phyloP scores from a whole-genome alignment of 176 grass and related monocot genomes.

The Oryza longistaminata region DNA sequence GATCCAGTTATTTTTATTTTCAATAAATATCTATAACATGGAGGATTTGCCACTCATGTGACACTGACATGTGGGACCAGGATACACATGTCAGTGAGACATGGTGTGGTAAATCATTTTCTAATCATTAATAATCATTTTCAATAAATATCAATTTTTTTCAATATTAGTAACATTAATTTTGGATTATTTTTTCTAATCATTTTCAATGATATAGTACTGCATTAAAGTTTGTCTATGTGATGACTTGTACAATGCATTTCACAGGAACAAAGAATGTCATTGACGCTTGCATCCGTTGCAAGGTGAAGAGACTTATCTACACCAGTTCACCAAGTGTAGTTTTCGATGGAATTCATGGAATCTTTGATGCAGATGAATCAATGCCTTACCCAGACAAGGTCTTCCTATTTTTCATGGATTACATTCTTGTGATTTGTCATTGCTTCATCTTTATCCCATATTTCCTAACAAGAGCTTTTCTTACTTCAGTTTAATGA shows the following conservation, averaged over 20 bases:
- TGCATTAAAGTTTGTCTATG: neutral
- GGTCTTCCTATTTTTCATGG: conserved; percentile 34
- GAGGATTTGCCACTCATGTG: neutral
- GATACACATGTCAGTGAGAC: neutral
- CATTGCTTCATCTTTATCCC: conserved; percentile 9
- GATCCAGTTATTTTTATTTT: conserved; percentile 4
- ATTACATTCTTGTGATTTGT: conserved; percentile 29
- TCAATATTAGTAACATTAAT: neutral
- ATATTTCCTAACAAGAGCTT: conserved; percentile 48
- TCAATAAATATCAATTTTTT: neutral
- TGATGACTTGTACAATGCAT: conserved; percentile 11
- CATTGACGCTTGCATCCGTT: conserved; percentile 73
- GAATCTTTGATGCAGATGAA: conserved; percentile 85
- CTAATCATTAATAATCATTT: too few species aligned
- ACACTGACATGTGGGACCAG: neutral
- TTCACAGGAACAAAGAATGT: conserved; percentile 92
- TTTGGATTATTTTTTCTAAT: neutral
- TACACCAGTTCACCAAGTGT: conserved; percentile 99
- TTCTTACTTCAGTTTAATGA: conserved; percentile 89
- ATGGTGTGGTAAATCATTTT: neutral
- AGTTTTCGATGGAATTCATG: conserved; percentile 90
- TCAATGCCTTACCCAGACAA: conserved; percentile 87
- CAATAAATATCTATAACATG: neutral
- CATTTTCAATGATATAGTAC: neutral
- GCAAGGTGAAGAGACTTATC: conserved; percentile 93